A percentile compares a stretch with the other conserved stretches of the same genome.
phyloP scores from a whole-genome alignment of 176 grass and related monocot genomes.

The Dactylis glomerata region DNA sequence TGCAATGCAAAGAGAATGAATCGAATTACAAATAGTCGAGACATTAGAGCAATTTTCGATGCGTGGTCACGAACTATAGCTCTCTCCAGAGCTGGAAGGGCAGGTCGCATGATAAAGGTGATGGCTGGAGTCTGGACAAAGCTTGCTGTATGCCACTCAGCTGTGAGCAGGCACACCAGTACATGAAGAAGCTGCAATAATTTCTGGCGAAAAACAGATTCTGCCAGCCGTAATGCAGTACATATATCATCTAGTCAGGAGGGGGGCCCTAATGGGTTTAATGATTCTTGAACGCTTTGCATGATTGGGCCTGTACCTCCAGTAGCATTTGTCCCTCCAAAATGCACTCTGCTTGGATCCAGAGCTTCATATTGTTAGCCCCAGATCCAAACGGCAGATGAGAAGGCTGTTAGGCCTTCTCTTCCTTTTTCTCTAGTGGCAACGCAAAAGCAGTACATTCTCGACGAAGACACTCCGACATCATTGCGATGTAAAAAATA shows the following conservation, averaged over 20 bases:
- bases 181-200: conserved; percentile 58
- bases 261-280: conserved; percentile 27
- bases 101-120: conserved; percentile 30
- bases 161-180: conserved; percentile 37
- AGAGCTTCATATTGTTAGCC: conserved; percentile 16
- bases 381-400: conserved; percentile 46
- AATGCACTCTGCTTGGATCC: conserved; percentile 39
- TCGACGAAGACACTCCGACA: neutral
- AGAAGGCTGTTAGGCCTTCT: neutral
- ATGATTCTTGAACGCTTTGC: conserved; percentile 52
- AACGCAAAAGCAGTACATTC: neutral
- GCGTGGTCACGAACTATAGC: neutral
- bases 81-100: conserved; percentile 23
- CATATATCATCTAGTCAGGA: conserved; percentile 47
- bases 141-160: conserved; percentile 45
- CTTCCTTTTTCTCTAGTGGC: neutral
- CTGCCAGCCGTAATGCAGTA: conserved; percentile 67
- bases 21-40: neutral
- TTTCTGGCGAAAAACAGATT: conserved; percentile 50
- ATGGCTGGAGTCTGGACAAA: conserved; percentile 27
- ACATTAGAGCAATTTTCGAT: conserved; percentile 4
- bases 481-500: neutral
- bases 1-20: neutral
- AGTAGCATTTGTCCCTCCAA: conserved; percentile 43
- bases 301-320: conserved; percentile 48